Percentiles rank a stretch among this genome's conserved stretches.
These are phyloP conservation scores for Coffea eugenioides DNA, from an alignment of 257 asterid species.

Conservation along the genomic window DNA sequence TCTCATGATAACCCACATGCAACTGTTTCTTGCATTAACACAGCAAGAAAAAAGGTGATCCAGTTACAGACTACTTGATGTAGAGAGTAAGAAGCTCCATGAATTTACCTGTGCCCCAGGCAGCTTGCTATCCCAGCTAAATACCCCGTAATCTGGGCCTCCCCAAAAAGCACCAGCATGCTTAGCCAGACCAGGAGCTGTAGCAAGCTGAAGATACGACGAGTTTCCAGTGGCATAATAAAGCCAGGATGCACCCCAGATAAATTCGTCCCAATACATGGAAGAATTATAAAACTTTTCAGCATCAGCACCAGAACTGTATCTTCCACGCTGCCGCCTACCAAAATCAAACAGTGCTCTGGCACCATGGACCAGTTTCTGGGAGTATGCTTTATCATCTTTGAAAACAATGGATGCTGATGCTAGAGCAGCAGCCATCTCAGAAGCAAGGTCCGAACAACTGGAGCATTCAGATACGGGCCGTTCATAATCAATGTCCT, in stretches of 20 bases:
- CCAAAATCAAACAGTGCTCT: constrained; percentile 74
- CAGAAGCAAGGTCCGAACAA: constrained; percentile 95
- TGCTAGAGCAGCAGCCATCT: constrained; percentile 97
- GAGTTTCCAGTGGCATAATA: constrained; percentile 91
- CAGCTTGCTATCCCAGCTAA: constrained; percentile 93
- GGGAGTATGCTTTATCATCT: constrained; percentile 85
- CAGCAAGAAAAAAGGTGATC: neutral
- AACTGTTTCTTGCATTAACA: neutral
- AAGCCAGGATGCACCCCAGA: constrained; percentile 97
- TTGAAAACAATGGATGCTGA: constrained; percentile 96
- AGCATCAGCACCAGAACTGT: constrained; percentile 70
- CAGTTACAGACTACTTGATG: neutral
- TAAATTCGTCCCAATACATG: constrained; percentile 76
- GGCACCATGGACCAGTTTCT: constrained; percentile 94
- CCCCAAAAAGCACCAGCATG: constrained; percentile 99
- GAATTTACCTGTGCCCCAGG: constrained; percentile 86
- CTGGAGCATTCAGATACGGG: constrained; percentile 56
- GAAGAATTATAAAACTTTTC: constrained; percentile 70
- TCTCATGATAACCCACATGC: neutral
- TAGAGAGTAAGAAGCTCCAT: neutral
- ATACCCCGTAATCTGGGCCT: constrained; percentile 87
- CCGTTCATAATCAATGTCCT: constrained; percentile 77
- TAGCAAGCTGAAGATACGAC: constrained; percentile 84
- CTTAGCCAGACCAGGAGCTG: constrained; percentile 65
- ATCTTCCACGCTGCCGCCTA: constrained; percentile 86